Evolutionary conservation across 169 alveolate genomes (phyloP).

Genomic region (Eimeria praecox): DNA sequence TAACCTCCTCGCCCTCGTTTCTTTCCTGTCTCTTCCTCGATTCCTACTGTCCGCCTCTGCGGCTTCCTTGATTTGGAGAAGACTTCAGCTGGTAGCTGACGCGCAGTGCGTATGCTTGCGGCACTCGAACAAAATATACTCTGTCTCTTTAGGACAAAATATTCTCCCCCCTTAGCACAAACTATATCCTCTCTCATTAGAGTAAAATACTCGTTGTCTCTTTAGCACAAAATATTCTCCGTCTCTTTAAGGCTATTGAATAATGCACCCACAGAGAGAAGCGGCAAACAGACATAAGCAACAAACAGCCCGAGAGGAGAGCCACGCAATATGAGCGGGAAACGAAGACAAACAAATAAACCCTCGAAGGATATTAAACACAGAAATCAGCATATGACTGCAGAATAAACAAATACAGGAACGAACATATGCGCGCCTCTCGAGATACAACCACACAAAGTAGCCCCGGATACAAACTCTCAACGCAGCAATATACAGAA

Average conservation of each 20-base stretch:
- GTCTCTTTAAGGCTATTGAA: background rate
- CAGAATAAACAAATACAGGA: too few species aligned
- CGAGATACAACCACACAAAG: too few species aligned
- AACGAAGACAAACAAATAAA: background rate
- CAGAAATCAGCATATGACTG: too few species aligned
- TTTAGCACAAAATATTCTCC: too few species aligned
- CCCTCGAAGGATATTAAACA: too few species aligned
- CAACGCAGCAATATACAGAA: constrained; percentile 12
- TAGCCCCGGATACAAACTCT: too few species aligned
- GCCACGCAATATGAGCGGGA: background rate
- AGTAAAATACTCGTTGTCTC: background rate
- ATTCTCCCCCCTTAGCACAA: too few species aligned
- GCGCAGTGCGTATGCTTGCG: background rate
- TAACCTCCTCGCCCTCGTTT: background rate
- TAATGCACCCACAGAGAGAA: background rate
- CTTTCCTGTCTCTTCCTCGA: background rate
- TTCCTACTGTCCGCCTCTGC: background rate
- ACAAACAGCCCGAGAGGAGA: background rate
- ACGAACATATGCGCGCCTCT: background rate
- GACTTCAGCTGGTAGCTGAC: background rate
- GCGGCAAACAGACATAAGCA: background rate
- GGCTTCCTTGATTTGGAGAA: background rate
- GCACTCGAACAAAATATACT: too few species aligned
- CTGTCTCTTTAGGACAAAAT: too few species aligned
- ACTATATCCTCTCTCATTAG: background rate